Evolutionary conservation across 2,329 filamentous ascomycete genomes (phyloP), one percentile per base, ranked within the genome.

Genomic region (Venturiaceae sp.): DNA sequence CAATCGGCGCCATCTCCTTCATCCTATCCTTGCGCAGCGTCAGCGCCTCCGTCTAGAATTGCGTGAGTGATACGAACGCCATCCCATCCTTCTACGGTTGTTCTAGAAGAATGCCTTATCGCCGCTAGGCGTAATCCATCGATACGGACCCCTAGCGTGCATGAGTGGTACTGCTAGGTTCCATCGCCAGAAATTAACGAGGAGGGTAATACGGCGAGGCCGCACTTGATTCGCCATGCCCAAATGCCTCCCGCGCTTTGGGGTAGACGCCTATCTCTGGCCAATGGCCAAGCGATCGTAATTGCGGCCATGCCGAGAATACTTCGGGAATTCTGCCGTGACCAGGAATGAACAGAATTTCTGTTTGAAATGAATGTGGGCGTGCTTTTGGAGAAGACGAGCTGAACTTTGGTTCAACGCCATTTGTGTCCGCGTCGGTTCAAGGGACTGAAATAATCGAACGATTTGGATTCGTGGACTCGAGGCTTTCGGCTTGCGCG

Each of bases 31-130:
- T n/a, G n/a, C n/a, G n/a, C n/a, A n/a, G n/a, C n/a, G n/a, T n/a
- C n/a, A n/a, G n/a, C n/a, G n/a, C n/a, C n/a, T n/a, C n/a, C n/a
- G n/a, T n/a, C n/a, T n/a, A n/a, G n/a, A n/a, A n/a, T n/a, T n/a
- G n/a, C n/a, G n/a, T n/a, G n/a, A n/a, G n/a, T n/a, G n/a, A n/a
- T n/a, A n/a, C n/a, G n/a, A n/a, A n/a, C n/a, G n/a, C 13, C 11
- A 14, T n/a, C 16, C 37, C 14, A 8, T 7, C 7, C 37, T 30
- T 30, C 44, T 16, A 30, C 14, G 14, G 13, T 8, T 30, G 9
- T 50, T 50, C 44, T 30, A 50, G 44, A 50, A 50, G 44, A 30
- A 50, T 50, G 44, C 44, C 44, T 50, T 50, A 50, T 50, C 44
- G 44, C 44, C 14, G 44, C 44, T 50, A 50, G 44, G 2, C 23